Conservation (phyloP, 2,329 filamentous ascomycete genomes). For the Clathrospora elynae region DNA sequence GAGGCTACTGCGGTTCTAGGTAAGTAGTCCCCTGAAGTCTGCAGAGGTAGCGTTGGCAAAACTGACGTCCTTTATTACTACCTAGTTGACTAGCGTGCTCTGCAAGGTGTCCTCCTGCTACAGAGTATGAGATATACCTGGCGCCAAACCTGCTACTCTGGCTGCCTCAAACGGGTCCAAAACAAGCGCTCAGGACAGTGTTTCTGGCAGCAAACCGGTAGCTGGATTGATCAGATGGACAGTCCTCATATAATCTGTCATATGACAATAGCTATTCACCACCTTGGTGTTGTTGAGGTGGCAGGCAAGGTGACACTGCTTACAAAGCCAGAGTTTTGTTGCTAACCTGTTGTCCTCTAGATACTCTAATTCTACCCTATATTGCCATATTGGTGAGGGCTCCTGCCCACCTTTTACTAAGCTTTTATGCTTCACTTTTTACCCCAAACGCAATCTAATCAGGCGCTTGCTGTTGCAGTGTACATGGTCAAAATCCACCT, state of each 20-base stretch:
- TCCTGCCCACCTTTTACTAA: not conserved
- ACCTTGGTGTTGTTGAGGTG: not conserved
- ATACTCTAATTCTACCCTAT: constrained; percentile 1
- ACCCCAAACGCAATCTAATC: not conserved
- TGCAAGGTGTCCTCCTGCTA: not conserved
- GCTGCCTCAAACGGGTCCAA: not conserved
- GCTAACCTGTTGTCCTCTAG: not conserved
- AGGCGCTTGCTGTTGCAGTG: not conserved
- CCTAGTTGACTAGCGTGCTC: not conserved
- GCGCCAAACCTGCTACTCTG: not conserved
- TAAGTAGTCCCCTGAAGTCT: not conserved
- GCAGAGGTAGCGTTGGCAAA: not conserved
- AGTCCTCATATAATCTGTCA: not conserved
- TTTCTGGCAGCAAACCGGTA: not conserved
- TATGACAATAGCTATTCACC: not conserved
- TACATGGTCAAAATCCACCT: not conserved
- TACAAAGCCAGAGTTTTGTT: constrained; percentile 4
- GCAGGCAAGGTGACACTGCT: not conserved
- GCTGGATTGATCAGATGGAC: not conserved
- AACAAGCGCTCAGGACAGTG: not conserved
- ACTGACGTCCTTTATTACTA: not conserved
- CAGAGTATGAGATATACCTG: not conserved
- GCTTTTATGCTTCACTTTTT: not conserved
- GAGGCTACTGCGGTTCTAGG: not conserved
- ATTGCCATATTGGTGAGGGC: not conserved